A percentile compares a stretch with the other conserved stretches of the same genome.
Evolutionary conservation across 495 filamentous ascomycete species (phyloP).

Genomic region (Penicillium subrubescens): DNA sequence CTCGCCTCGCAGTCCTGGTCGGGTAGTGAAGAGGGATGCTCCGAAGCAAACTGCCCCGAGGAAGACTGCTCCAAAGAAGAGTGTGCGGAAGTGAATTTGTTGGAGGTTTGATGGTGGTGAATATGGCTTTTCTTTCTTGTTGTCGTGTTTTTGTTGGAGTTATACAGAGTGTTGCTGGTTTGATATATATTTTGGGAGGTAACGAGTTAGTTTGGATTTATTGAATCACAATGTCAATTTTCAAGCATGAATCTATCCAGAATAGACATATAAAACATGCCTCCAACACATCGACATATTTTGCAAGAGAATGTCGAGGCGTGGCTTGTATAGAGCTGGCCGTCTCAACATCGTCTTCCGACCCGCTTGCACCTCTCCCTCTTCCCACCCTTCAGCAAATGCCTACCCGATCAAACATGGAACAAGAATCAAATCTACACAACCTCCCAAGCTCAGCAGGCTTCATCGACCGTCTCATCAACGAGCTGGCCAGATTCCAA

Average conservation of each 20-base stretch:
- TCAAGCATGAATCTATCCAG: too few relatives aligned
- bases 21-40: background rate
- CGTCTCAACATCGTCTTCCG: background rate
- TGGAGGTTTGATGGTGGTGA: background rate
- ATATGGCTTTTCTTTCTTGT: background rate
- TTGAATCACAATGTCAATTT: background rate
- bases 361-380: background rate
- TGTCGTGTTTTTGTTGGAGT: background rate
- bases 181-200: background rate
- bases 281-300: background rate
- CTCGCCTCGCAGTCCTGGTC: background rate
- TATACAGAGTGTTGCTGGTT: background rate
- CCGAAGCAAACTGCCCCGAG: too few relatives aligned
- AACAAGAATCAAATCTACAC: background rate
- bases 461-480: slow-evolving; percentile 37
- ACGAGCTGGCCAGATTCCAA: slow-evolving; percentile 23
- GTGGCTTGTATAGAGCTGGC: background rate
- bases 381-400: background rate
- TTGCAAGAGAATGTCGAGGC: background rate
- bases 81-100: background rate
- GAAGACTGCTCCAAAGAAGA: background rate
- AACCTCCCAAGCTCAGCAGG: background rate
- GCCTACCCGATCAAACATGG: background rate
- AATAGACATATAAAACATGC: background rate
- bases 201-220: background rate